These are phyloP conservation scores for Trypanosoma grayi DNA, from an alignment of 208 protist genomes.

Conservation along the genomic window DNA sequence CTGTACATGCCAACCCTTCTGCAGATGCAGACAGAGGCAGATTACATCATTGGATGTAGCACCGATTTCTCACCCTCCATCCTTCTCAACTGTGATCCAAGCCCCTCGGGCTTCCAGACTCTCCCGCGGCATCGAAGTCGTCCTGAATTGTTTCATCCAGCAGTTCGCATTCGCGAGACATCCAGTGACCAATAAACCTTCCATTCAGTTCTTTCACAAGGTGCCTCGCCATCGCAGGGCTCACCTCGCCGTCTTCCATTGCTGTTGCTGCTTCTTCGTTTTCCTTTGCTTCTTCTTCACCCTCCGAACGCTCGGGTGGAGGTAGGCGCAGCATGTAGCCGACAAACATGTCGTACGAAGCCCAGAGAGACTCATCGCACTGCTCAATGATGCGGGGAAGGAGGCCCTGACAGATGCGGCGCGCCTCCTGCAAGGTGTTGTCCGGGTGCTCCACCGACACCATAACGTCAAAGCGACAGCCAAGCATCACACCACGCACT, in stretches of 20 bases:
- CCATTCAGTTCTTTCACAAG: neutral
- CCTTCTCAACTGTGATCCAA: neutral
- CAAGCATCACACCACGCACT: slow-evolving; percentile 65
- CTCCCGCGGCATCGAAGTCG: slow-evolving; percentile 5
- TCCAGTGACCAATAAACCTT: slow-evolving; percentile 17
- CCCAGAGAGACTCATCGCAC: slow-evolving; percentile 70
- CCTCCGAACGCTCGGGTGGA: neutral
- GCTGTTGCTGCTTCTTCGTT: neutral
- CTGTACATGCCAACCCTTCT: neutral
- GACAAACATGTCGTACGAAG: slow-evolving; percentile 60
- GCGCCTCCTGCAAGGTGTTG: slow-evolving; percentile 20
- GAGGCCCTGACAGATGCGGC: slow-evolving; percentile 28
- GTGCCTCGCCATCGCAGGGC: neutral
- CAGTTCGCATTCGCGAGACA: slow-evolving; percentile 9
- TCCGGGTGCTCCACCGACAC: slow-evolving; percentile 18
- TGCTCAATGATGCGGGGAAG: slow-evolving; percentile 66
- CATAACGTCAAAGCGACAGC: slow-evolving; percentile 61
- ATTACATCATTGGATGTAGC: too few species aligned
- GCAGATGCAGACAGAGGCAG: neutral
- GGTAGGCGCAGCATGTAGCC: slow-evolving; percentile 25
- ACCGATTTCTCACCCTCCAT: neutral
- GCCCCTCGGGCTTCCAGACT: neutral
- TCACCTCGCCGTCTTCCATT: too few species aligned
- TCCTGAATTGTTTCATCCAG: slow-evolving; percentile 8
- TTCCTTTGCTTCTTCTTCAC: neutral